Evolutionary conservation across 2,329 filamentous ascomycete genomes (phyloP).

Genomic region (Aspergillus niger): DNA sequence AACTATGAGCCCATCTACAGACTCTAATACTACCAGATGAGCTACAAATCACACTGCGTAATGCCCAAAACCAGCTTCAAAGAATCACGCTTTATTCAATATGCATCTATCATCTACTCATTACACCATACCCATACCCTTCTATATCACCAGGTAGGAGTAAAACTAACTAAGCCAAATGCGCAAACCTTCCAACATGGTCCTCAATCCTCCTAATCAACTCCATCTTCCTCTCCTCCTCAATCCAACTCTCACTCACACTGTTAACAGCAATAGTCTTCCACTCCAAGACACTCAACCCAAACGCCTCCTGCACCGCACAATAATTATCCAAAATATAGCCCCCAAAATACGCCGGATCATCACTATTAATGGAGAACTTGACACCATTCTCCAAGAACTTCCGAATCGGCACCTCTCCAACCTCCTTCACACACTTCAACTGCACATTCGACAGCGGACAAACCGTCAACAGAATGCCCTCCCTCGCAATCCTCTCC

Average conservation of each 20-base stretch:
- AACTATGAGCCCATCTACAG: no score
- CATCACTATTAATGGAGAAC: constrained; percentile 74
- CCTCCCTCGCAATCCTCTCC: constrained; percentile 57
- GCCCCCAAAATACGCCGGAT: constrained; percentile 74
- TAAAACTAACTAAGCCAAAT: constrained; percentile 1
- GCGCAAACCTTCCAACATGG: constrained; percentile 31
- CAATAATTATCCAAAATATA: constrained; percentile 76
- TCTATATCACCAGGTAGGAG: background rate
- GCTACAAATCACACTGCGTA: background rate
- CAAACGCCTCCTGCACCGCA: constrained; percentile 72
- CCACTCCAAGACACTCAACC: constrained; percentile 67
- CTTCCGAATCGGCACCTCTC: constrained; percentile 61
- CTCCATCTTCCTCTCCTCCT: constrained; percentile 61
- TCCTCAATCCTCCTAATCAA: constrained; percentile 48
- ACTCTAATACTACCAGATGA: background rate
- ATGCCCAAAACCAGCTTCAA: background rate
- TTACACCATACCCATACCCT: background rate
- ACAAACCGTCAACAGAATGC: constrained; percentile 69
- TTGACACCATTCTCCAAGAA: constrained; percentile 65
- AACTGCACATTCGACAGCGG: constrained; percentile 72
- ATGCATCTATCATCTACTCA: constrained; percentile 2
- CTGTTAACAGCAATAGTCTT: constrained; percentile 61
- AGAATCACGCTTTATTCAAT: background rate
- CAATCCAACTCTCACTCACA: constrained; percentile 71
- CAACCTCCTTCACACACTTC: constrained; percentile 56